phyloP scores from a whole-genome alignment of 768 basidiomycete genomes.

The Auricularia sp. region DNA sequence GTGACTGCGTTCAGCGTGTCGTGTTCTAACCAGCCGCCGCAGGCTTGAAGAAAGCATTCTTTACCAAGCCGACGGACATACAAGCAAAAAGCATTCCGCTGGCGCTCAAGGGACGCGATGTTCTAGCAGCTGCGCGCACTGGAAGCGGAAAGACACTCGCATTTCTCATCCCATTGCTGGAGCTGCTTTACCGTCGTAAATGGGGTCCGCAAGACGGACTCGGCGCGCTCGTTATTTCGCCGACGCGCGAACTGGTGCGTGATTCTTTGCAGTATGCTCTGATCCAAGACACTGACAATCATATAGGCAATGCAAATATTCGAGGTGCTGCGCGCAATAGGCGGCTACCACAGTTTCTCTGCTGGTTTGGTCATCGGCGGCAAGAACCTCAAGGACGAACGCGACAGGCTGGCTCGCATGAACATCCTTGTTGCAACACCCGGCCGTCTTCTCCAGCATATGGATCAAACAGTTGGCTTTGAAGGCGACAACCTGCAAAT shows the following conservation, averaged over 20 bases:
- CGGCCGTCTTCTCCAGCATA: constrained; percentile 87
- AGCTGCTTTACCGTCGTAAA: constrained; percentile 50
- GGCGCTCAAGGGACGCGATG: constrained; percentile 51
- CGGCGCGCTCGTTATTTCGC: constrained; percentile 87
- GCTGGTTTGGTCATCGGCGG: constrained; percentile 95
- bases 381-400: constrained; percentile 88
- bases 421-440: constrained; percentile 99
- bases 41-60: constrained; percentile 84
- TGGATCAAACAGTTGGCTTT: constrained; percentile 97
- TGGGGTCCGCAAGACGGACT: constrained; percentile 68
- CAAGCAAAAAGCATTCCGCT: constrained; percentile 51
- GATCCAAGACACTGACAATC: not conserved
- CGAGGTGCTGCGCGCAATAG: constrained; percentile 87
- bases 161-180: constrained; percentile 58
- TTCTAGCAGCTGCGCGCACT: constrained; percentile 59
- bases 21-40: not conserved
- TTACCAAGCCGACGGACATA: constrained; percentile 78
- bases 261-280: not conserved
- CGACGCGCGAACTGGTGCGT: constrained; percentile 83
- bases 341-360: constrained; percentile 82
- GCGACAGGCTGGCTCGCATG: constrained; percentile 81
- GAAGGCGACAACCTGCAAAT: constrained; percentile 85
- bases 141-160: constrained; percentile 70
- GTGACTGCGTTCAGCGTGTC: not conserved
- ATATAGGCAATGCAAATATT: constrained; percentile 93